Base-by-base conservation (phyloP, 495 filamentous ascomycete genomes). In the Talaromyces thailandensis region DNA sequence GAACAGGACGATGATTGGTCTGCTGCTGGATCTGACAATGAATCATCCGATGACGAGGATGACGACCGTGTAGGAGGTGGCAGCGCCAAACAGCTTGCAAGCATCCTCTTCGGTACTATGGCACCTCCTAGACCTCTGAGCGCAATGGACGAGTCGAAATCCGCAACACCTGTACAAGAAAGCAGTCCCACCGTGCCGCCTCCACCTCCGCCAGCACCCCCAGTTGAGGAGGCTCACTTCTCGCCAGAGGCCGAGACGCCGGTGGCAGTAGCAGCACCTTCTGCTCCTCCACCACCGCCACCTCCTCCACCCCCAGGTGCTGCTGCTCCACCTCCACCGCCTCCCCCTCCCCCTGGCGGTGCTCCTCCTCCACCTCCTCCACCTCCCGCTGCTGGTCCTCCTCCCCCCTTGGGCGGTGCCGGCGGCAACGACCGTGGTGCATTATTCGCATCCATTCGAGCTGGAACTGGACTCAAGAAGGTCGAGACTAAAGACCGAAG, bases 51-150 rank as follows among this genome's bases (percentile, higher is more conserved):
- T 61, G 85, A 88, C 51, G 84, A 86, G 18, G 89, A 91, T 40
- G 86, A 90, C 59, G 87, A 89, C 25, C 86, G 86, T 12, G 85
- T 89, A 11, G 87, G 84, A 53, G 90, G 89, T 29, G 84, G 87
- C 60, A 92, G 86, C 64, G 93, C 94, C 52, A 93, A 93, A 64
- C 89, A 95, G 63, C 86, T 98, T 35, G 94, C 94, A 18, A 92
- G 89, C 37, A 94, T 92, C 63, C 83, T 98, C 31, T 98, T 98
- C 73, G 93, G 94, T 61, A 96, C 93, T 57, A 98, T 98, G 94
- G 94, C 83, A 9, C 94, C 94, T 48, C 94, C 94, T 23, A 86
- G 93, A 58, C 92, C 95, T 35, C 72, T 96, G 26, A 93, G 90
- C 56, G 88, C 90, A 8, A 85, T 88, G 75, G 91, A 90, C 58